Evolutionary conservation across 768 basidiomycete genomes (phyloP), one percentile per base, ranked within the genome.

Genomic region (Kwoniella bestiolae): DNA sequence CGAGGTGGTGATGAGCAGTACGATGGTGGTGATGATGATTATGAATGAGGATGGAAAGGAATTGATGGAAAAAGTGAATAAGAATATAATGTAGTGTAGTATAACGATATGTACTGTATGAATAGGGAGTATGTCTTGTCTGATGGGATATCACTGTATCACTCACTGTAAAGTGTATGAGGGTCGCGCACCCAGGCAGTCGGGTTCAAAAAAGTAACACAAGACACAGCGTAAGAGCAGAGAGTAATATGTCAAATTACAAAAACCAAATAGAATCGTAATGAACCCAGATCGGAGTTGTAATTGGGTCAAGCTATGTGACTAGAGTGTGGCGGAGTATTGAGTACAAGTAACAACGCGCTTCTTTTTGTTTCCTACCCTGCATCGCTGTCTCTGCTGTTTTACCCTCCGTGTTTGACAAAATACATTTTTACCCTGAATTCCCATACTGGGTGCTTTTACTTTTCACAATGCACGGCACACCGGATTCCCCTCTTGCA

Each of bases 111-210:
- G n/a, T 47, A 21, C 14, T 47, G 26, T 51, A 51, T 55, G 52
- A 55, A 55, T 55, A 25, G 52, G 52, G 9, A 18, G 52, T 29
- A 5, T 55, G 52, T 55, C 52, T 55, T 21, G 52, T 29, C 52
- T 55, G 52, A 18, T 26, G 14, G 23, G 52, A 55, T 29, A 21
- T 34, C 6, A 14, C 16, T 55, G 2, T 3, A 34, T 11, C 38
- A 41, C n/a, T n/a, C n/a, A n/a, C n/a, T n/a, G n/a, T n/a, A n/a
- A n/a, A n/a, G n/a, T n/a, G n/a, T n/a, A n/a, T n/a, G n/a, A n/a
- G n/a, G n/a, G 38, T 41, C 12, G 12, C 38, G 38, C 38, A 18
- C 38, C 38, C 38, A 21, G 46, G 25, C 46, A 47, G 46, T 47
- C 46, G 46, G 46, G 9, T n/a, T 47, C 46, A 47, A 9, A 47